phyloP scores from a whole-genome alignment of 164 flowering plant species.

The Magnolia kwangsiensis region DNA sequence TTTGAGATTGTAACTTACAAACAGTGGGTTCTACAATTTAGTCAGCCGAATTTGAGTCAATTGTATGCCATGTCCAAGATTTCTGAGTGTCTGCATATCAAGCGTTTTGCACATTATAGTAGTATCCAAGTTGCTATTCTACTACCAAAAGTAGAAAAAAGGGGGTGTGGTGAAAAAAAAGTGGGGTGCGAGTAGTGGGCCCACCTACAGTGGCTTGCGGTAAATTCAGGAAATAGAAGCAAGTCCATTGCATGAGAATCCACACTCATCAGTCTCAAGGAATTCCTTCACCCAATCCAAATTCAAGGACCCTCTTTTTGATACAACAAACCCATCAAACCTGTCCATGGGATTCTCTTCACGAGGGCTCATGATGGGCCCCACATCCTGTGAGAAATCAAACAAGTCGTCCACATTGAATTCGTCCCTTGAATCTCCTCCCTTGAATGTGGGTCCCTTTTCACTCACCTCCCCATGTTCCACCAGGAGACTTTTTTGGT shows the following conservation, averaged over 20 bases:
- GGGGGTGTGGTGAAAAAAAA: too few species aligned
- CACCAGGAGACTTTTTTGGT: not conserved
- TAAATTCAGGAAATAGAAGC: too few species aligned
- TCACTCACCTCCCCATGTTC: not conserved
- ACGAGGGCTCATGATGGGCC: not conserved
- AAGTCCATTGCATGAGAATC: not conserved
- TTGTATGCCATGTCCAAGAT: too few species aligned
- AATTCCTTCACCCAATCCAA: not conserved
- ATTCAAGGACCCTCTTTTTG: not conserved
- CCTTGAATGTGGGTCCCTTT: not conserved
- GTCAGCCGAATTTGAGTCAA: too few species aligned
- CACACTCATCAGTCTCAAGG: constrained; percentile 3
- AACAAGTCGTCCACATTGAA: constrained; percentile 4
- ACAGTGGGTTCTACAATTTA: too few species aligned
- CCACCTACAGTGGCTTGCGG: too few species aligned
- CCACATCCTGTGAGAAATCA: constrained; percentile 4
- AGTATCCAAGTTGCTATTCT: too few species aligned
- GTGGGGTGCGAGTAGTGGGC: too few species aligned
- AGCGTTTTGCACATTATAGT: too few species aligned
- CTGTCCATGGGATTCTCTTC: constrained; percentile 3
- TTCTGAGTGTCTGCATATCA: too few species aligned
- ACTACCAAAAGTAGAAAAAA: too few species aligned
- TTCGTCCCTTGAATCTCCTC: not conserved
- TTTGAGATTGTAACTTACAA: too few species aligned
- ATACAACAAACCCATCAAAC: not conserved